Base-by-base conservation (phyloP, 345 rosid genomes). In the Citrus australasica region DNA sequence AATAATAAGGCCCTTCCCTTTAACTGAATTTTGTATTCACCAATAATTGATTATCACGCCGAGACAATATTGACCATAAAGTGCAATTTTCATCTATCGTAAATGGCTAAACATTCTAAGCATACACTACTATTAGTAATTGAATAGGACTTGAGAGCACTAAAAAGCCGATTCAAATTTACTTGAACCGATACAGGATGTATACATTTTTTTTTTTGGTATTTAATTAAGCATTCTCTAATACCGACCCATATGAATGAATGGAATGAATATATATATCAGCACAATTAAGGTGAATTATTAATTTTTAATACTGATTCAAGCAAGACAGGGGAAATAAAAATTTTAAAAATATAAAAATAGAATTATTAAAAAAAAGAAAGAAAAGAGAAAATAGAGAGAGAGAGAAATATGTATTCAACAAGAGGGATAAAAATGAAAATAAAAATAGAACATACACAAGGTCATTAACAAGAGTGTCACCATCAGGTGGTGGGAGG, bases 401-500 rank as follows among this genome's bases (percentile, higher is more conserved):
- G 4, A 10, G 51, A 46, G 51, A 22, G 53, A 40, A 69, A 67
- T 79, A 61, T 67, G 76, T 82, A 78, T 79, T 83, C 79, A 80
- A 86, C 89, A 85, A 37, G 58, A 51, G 76, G 80, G 68, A 11
- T 40, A 24, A 28, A 38, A 35, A 24, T 40, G 25, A 80, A 55
- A 62, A 17, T 32, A 55, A 77, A 38, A 78, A 74, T 24, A 40
- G 53, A 38, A 30, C n/a, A 68, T 69, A 61, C 64, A 69, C 25
- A 37, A n/a, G 75, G 56, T 28, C 62, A 51, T 55, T 80, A 83
- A 77, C 84, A 42, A 46, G 28, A 42, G 35, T 32, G 38, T 76
- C 33, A 81, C 78, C 79, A 85, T 74, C 83, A 53, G 58, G 46
- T 33, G 67, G 84, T 21, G 30, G 83, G 67, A 79, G 77, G 71